These are phyloP conservation scores for Thielaviopsis populi DNA, from an alignment of 2,329 filamentous ascomycete species.

Conservation along the genomic window DNA sequence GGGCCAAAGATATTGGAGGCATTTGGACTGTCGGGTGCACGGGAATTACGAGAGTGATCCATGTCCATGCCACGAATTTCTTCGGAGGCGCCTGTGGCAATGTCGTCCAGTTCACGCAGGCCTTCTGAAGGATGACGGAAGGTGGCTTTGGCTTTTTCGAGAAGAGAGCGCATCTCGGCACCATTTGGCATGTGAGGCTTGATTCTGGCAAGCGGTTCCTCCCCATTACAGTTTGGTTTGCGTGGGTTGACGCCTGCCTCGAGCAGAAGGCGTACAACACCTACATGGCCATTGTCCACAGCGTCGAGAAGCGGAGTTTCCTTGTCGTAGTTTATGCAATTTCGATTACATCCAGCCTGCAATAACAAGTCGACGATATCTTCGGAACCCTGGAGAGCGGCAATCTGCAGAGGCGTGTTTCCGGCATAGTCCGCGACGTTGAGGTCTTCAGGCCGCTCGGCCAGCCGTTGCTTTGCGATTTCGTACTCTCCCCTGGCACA, in stretches of 20 bases:
- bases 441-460: constrained; percentile 71
- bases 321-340: constrained; percentile 64
- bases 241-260: constrained; percentile 82
- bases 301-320: constrained; percentile 93
- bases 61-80: constrained; percentile 24
- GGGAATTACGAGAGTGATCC: constrained; percentile 37
- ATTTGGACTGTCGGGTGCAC: constrained; percentile 29
- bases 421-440: constrained; percentile 85
- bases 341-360: constrained; percentile 67
- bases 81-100: constrained; percentile 33
- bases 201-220: constrained; percentile 78
- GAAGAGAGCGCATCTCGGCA: constrained; percentile 57
- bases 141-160: constrained; percentile 14
- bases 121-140: constrained; percentile 14
- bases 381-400: constrained; percentile 70
- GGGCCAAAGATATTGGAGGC: constrained; percentile 22
- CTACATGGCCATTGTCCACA: constrained; percentile 85
- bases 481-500: constrained; percentile 77
- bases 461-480: constrained; percentile 55
- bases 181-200: constrained; percentile 59
- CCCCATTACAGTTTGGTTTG: constrained; percentile 78
- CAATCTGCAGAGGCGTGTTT: constrained; percentile 92
- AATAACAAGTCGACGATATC: constrained; percentile 81
- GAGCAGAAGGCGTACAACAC: constrained; percentile 71
- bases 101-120: constrained; percentile 17